Conservation (phyloP, 73 alveolate genomes). For the Effrenium voratum region DNA sequence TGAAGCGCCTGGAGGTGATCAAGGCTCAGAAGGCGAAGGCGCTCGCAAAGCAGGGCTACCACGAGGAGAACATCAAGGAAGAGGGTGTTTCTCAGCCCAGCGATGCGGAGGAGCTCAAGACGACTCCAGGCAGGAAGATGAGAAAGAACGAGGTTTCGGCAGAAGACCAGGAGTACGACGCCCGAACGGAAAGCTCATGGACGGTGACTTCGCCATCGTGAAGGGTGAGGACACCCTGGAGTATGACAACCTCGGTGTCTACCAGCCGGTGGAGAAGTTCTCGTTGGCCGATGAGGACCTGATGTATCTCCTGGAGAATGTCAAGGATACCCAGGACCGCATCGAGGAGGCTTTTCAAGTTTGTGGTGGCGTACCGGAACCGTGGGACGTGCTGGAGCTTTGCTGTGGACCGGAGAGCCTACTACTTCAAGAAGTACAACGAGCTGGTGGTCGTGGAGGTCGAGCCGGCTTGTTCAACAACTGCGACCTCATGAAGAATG, state of each 20-base stretch:
- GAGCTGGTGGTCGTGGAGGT: background rate
- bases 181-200: too few species aligned
- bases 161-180: too few species aligned
- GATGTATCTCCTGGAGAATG: background rate
- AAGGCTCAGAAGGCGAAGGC: background rate
- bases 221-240: too few species aligned
- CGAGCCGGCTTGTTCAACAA: background rate
- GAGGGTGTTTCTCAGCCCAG: too few species aligned
- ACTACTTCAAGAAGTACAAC: background rate
- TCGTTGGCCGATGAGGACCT: background rate
- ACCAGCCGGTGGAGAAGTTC: too few species aligned
- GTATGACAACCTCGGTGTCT: too few species aligned
- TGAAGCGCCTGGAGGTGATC: background rate
- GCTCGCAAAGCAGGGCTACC: too few species aligned
- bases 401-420: conserved; percentile 2
- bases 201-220: too few species aligned
- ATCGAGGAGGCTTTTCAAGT: background rate
- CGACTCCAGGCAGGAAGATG: too few species aligned
- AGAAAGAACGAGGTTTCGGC: too few species aligned
- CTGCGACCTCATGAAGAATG: background rate
- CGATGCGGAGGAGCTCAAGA: too few species aligned
- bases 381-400: background rate
- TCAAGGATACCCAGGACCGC: background rate
- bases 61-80: too few species aligned
- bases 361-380: background rate